A percentile compares a stretch with the other conserved stretches of the same genome.
Evolutionary conservation across 2,329 filamentous ascomycete genomes (phyloP).

Genomic region (Xenoacremonium recifei): DNA sequence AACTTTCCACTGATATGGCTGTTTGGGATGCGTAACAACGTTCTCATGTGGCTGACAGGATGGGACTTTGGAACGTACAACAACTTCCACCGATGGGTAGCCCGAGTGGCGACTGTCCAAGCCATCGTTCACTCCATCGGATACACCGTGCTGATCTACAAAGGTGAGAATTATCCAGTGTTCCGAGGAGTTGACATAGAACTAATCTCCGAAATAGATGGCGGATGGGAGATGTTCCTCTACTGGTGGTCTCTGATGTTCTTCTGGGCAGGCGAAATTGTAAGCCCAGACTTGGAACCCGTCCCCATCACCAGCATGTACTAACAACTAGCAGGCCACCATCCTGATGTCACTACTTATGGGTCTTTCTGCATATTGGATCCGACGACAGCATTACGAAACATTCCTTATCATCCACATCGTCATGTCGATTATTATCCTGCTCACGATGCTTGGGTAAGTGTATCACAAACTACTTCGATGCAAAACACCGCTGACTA

Average conservation of each 20-base stretch:
- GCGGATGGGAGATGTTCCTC: constrained; percentile 34
- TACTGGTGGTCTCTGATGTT: constrained; percentile 43
- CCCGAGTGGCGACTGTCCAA: constrained; percentile 59
- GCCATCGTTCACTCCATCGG: constrained; percentile 62
- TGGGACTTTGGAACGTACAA: constrained; percentile 69
- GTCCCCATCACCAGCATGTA: not conserved
- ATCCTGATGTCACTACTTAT: constrained; percentile 45
- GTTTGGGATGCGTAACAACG: constrained; percentile 66
- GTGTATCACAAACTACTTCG: too few species aligned
- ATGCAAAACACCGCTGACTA: too few species aligned
- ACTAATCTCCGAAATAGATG: too few species aligned
- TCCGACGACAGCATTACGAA: constrained; percentile 54
- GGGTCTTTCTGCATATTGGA: constrained; percentile 47
- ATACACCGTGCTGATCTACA: constrained; percentile 49
- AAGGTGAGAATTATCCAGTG: too few species aligned
- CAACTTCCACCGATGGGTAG: constrained; percentile 66
- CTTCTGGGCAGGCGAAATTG: constrained; percentile 50
- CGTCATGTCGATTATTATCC: constrained; percentile 45
- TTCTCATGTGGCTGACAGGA: constrained; percentile 64
- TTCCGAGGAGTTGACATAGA: fast-evolving
- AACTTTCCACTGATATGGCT: constrained; percentile 66
- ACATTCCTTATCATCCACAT: constrained; percentile 51
- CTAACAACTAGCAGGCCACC: constrained; percentile 35
- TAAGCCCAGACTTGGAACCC: constrained; percentile 21
- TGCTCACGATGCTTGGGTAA: constrained; percentile 52